A percentile compares a stretch with the other conserved stretches of the same genome.
These are phyloP conservation scores for Phytopythium cucurbitacearum DNA, from an alignment of 352 stramenopile genomes.

Conservation along the genomic window DNA sequence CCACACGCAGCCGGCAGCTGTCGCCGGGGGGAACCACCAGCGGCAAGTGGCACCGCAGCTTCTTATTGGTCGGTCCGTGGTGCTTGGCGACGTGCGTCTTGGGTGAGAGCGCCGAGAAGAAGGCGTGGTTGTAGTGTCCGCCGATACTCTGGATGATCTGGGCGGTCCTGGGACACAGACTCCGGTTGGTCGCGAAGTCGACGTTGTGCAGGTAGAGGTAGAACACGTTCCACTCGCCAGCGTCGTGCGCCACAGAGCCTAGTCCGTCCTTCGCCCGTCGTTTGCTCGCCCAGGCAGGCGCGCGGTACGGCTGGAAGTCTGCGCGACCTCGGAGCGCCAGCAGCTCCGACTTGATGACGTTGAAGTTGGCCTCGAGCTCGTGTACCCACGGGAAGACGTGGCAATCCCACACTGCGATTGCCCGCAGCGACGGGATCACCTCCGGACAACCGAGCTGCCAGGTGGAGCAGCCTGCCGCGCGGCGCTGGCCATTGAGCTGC, in stretches of 20 bases:
- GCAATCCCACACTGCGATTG: slow-evolving; percentile 47
- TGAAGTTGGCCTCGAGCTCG: slow-evolving; percentile 44
- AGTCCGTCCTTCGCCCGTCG: slow-evolving; percentile 46
- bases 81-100: slow-evolving; percentile 78
- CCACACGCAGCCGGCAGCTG: slow-evolving; percentile 65
- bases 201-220: slow-evolving; percentile 88
- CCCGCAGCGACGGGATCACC: slow-evolving; percentile 42
- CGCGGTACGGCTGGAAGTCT: slow-evolving; percentile 76
- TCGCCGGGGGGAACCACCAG: slow-evolving; percentile 69
- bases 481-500: slow-evolving; percentile 54
- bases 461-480: slow-evolving; percentile 15
- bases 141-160: slow-evolving; percentile 56
- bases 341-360: slow-evolving; percentile 59
- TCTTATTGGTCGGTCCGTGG: slow-evolving; percentile 90
- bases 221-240: slow-evolving; percentile 86
- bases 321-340: slow-evolving; percentile 34
- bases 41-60: slow-evolving; percentile 84
- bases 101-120: slow-evolving; percentile 85
- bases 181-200: slow-evolving; percentile 66
- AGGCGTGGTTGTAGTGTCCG: slow-evolving; percentile 74
- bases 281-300: slow-evolving; percentile 57
- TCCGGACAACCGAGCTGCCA: slow-evolving; percentile 74
- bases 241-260: slow-evolving; percentile 70
- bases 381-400: slow-evolving; percentile 39
- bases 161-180: slow-evolving; percentile 57